These are phyloP conservation scores for Fusarium sp. DNA, from an alignment of 2,329 filamentous ascomycete genomes.

Conservation along the genomic window DNA sequence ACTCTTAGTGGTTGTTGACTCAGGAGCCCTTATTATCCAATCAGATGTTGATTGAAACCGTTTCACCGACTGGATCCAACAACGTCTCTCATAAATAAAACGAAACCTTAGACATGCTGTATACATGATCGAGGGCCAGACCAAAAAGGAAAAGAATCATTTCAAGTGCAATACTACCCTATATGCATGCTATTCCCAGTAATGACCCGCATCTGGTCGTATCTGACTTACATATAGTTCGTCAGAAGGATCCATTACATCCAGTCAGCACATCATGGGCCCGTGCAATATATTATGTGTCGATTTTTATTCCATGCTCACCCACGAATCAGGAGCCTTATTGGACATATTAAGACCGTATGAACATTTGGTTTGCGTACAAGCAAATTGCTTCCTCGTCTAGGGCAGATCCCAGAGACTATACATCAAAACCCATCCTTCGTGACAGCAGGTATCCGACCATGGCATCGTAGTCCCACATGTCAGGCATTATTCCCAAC, in stretches of 20 bases:
- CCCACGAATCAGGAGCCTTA: not conserved
- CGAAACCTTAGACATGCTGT: not conserved
- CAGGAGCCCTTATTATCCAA: conserved; percentile 3
- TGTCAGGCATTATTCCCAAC: not conserved
- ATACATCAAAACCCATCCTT: not conserved
- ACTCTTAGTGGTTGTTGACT: conserved; percentile 36
- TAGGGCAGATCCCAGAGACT: not conserved
- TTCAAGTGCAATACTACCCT: conserved; percentile 2
- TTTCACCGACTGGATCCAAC: conserved; percentile 20
- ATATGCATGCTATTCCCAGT: conserved; percentile 11
- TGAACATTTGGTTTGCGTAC: not conserved
- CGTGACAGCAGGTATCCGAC: not conserved
- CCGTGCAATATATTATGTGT: conserved; percentile 25
- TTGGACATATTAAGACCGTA: not conserved
- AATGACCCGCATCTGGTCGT: conserved; percentile 22
- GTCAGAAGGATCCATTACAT: conserved; percentile 19
- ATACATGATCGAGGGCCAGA: not conserved
- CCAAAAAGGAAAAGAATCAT: not conserved
- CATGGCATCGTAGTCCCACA: not conserved
- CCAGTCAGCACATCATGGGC: conserved; percentile 19
- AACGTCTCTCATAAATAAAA: not conserved
- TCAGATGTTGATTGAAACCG: conserved; percentile 2
- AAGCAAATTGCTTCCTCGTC: not conserved
- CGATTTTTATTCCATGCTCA: not conserved
- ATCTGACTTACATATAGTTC: conserved; percentile 15